Evolutionary conservation across 805 yeast species (phyloP).

Genomic region (Ogataea populi-albae): DNA sequence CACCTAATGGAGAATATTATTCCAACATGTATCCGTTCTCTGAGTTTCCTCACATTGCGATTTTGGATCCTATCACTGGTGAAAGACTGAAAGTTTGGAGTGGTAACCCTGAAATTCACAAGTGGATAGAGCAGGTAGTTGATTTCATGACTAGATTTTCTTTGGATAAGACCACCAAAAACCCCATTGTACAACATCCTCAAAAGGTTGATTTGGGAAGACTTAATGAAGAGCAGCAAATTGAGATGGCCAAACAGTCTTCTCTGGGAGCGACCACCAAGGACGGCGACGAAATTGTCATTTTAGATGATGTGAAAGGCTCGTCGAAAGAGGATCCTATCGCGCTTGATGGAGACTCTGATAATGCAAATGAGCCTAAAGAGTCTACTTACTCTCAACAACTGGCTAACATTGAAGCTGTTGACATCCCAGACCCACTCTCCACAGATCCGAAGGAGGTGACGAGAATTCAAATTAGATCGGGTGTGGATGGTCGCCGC

Average conservation of each 20-base stretch:
- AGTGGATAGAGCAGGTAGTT: constrained; percentile 65
- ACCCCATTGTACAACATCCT: constrained; percentile 65
- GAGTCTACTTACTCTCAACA: constrained; percentile 19
- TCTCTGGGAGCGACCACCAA: constrained; percentile 39
- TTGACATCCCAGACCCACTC: constrained; percentile 62
- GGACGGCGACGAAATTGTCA: constrained; percentile 28
- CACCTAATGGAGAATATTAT: constrained; percentile 71
- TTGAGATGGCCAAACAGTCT: constrained; percentile 69
- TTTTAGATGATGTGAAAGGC: constrained; percentile 22
- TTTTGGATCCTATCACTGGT: constrained; percentile 93
- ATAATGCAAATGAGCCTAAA: constrained; percentile 14
- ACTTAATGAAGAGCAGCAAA: constrained; percentile 79
- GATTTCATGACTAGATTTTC: constrained; percentile 68
- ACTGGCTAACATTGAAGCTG: constrained; percentile 17
- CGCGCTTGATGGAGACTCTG: constrained; percentile 16
- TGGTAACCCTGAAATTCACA: constrained; percentile 57
- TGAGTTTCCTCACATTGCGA: constrained; percentile 83
- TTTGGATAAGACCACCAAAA: constrained; percentile 56
- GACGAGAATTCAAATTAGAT: constrained; percentile 83
- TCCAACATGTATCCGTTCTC: constrained; percentile 67
- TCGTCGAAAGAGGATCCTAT: constrained; percentile 22
- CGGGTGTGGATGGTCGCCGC: constrained; percentile 77
- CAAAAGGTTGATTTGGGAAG: constrained; percentile 58
- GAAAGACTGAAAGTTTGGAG: constrained; percentile 80
- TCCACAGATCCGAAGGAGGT: constrained; percentile 44